Conservation (phyloP, 225 moss, liverwort and hornwort genomes). For the Marchantia paleacea region DNA sequence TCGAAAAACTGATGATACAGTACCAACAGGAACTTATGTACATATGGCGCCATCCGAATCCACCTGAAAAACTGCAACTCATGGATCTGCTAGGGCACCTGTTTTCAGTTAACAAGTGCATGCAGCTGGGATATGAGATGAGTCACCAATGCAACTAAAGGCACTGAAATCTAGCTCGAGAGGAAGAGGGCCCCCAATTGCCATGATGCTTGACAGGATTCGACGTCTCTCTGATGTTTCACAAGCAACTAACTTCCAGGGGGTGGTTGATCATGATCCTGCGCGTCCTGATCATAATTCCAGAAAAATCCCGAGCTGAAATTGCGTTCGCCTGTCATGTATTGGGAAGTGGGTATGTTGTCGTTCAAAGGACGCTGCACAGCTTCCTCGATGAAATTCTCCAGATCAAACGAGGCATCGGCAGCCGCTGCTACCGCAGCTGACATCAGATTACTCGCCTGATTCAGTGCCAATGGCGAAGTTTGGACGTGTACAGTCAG, state of each 20-base stretch:
- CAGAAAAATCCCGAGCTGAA: neutral
- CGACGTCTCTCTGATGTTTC: neutral
- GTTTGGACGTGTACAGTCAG: constrained; percentile 11
- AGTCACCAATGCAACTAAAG: neutral
- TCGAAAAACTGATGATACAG: no score
- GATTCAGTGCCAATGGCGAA: neutral
- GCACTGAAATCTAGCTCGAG: neutral
- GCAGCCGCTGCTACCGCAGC: neutral
- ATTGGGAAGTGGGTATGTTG: neutral
- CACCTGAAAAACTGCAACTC: no score
- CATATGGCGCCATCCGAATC: no score
- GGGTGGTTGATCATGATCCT: neutral
- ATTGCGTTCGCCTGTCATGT: neutral
- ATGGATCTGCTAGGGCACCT: no score
- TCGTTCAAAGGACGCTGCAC: neutral
- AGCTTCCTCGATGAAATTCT: constrained; percentile 4
- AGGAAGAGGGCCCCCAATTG: neutral
- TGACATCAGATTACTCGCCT: neutral
- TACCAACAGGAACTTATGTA: no score
- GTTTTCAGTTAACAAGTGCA: no score
- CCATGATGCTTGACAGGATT: neutral
- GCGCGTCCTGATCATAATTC: neutral
- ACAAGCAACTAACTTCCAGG: neutral
- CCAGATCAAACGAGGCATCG: neutral
- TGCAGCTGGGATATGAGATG: neutral